phyloP scores from a whole-genome alignment of 2,329 filamentous ascomycete genomes.

The Macroventuria anomochaeta region DNA sequence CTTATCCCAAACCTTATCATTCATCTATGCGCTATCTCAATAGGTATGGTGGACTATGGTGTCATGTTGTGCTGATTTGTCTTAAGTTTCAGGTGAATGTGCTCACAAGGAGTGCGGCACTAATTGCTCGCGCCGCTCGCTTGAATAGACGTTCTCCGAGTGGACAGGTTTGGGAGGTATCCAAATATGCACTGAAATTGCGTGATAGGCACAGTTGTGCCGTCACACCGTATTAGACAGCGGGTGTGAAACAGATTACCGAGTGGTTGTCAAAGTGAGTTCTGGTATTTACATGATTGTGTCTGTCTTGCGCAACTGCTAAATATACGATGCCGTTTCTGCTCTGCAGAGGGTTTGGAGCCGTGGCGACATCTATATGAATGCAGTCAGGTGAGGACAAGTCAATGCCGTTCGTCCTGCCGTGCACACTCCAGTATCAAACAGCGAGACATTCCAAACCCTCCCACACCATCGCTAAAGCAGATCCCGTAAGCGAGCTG shows the following conservation, averaged over 20 bases:
- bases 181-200: neutral
- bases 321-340: too few relatives aligned
- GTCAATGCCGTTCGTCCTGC: neutral
- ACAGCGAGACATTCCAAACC: conserved; percentile 5
- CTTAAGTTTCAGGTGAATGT: neutral
- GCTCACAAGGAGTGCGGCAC: neutral
- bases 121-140: neutral
- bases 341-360: too few relatives aligned
- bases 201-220: neutral
- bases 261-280: neutral
- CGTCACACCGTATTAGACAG: neutral
- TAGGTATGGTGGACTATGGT: neutral
- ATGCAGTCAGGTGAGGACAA: neutral
- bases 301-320: neutral
- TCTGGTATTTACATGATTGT: neutral
- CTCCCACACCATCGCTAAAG: neutral
- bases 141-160: neutral
- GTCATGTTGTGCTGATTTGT: neutral
- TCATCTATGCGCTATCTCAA: neutral
- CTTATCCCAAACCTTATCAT: neutral
- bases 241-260: neutral
- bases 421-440: conserved; percentile 8
- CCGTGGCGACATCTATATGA: too few relatives aligned
- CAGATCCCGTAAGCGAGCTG: conserved; percentile 12
- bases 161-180: neutral